These are phyloP conservation scores for Mycogone perniciosa DNA, from an alignment of 2,329 filamentous ascomycete species.

Conservation along the genomic window DNA sequence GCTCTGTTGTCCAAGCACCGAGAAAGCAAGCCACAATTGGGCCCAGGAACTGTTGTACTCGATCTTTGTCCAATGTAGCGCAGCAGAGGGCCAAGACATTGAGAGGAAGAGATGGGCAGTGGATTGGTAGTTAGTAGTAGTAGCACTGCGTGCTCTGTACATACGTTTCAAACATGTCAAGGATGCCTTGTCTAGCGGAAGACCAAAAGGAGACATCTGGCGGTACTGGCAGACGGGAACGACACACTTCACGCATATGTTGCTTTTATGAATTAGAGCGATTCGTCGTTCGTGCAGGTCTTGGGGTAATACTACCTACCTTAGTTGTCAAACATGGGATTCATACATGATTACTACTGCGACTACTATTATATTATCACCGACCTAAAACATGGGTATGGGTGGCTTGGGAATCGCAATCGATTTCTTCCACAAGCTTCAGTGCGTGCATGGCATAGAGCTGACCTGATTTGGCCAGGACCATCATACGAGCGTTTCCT, in stretches of 20 bases:
- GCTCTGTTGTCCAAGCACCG: neutral
- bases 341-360: too few species aligned
- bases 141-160: neutral
- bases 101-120: neutral
- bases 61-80: too few species aligned
- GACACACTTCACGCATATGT: neutral
- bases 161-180: neutral
- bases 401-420: neutral
- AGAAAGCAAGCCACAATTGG: neutral
- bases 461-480: constrained; percentile 1
- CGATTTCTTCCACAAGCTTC: neutral
- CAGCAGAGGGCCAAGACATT: neutral
- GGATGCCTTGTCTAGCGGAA: neutral
- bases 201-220: neutral
- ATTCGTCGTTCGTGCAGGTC: neutral
- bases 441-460: neutral
- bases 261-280: neutral
- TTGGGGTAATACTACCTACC: neutral
- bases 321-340: too few species aligned
- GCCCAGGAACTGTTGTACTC: neutral
- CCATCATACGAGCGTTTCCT: constrained; percentile 1
- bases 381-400: too few species aligned
- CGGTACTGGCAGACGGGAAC: neutral
- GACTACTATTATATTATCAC: too few species aligned
- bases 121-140: neutral